Percentiles rank a stretch among this genome's conserved stretches.
Conservation (phyloP, 2,329 filamentous ascomycete species). For the Fusarium sp. region DNA sequence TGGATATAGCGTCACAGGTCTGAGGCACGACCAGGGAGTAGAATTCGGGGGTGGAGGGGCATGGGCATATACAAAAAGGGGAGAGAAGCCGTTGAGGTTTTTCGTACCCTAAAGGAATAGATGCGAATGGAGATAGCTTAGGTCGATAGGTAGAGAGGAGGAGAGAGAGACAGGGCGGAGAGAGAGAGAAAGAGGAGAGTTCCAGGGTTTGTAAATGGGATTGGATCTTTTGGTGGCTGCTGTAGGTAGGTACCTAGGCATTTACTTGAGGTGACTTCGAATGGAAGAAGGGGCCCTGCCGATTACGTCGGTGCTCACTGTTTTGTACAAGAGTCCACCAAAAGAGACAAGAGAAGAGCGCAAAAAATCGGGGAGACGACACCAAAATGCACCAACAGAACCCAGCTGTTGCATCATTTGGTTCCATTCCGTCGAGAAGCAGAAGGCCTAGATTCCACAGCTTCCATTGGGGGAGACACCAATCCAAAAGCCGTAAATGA, state of each 20-base stretch:
- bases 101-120: background rate
- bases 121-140: background rate
- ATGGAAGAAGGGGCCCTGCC: slow-evolving; percentile 20
- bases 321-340: slow-evolving; percentile 30
- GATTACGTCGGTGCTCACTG: slow-evolving; percentile 40
- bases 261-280: slow-evolving; percentile 2
- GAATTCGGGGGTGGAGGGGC: slow-evolving; percentile 18
- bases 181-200: background rate
- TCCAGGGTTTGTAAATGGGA: background rate
- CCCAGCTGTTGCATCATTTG: slow-evolving; percentile 41
- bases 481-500: slow-evolving; percentile 29
- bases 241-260: background rate
- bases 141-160: background rate
- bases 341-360: slow-evolving; percentile 21
- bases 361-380: slow-evolving; percentile 22
- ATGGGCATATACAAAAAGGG: background rate
- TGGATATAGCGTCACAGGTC: slow-evolving; percentile 35
- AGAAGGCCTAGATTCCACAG: slow-evolving; percentile 34
- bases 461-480: slow-evolving; percentile 33
- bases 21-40: slow-evolving; percentile 25
- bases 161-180: background rate
- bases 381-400: background rate
- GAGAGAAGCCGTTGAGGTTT: background rate
- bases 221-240: background rate
- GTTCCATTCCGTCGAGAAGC: slow-evolving; percentile 27